Percentiles rank a stretch among this genome's conserved stretches.
Evolutionary conservation across 441 rosid species (phyloP).

Genomic region (Brassica hybrid): DNA sequence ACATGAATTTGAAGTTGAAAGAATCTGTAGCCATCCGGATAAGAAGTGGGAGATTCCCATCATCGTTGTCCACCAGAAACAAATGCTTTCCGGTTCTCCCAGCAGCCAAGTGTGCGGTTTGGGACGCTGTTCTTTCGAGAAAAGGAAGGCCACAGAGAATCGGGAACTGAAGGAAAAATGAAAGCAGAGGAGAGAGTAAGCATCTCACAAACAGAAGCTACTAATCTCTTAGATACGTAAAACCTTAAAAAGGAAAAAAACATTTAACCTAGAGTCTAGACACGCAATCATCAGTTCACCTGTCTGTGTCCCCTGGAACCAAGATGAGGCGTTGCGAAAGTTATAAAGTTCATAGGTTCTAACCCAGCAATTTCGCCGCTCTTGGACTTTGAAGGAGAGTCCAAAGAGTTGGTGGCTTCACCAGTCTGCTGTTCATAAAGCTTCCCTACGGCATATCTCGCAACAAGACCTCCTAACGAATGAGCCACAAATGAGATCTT

Average conservation of each 20-base stretch:
- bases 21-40: conserved; percentile 85
- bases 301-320: conserved; percentile 91
- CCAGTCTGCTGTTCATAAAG: conserved; percentile 52
- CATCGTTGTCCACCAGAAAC: conserved; percentile 78
- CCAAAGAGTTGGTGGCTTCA: conserved; percentile 23
- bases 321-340: conserved; percentile 97
- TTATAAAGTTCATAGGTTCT: conserved; percentile 91
- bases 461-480: conserved; percentile 93
- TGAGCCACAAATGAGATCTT: conserved; percentile 97
- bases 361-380: conserved; percentile 80
- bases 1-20: conserved; percentile 78
- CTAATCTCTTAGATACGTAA: neutral
- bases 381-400: conserved; percentile 39
- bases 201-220: conserved; percentile 10
- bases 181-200: conserved; percentile 20
- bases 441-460: conserved; percentile 92
- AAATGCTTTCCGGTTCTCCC: conserved; percentile 96
- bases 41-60: conserved; percentile 85
- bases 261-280: conserved; percentile 32
- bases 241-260: conserved; percentile 8
- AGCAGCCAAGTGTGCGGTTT: conserved; percentile 81
- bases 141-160: conserved; percentile 87
- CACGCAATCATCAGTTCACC: conserved; percentile 48
- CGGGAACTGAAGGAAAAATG: conserved; percentile 59
- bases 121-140: conserved; percentile 86